A percentile compares a stretch with the other conserved stretches of the same genome.
These are phyloP conservation scores for Dittrichia graveolens DNA, from an alignment of 129 eudicot genomes.

Conservation along the genomic window DNA sequence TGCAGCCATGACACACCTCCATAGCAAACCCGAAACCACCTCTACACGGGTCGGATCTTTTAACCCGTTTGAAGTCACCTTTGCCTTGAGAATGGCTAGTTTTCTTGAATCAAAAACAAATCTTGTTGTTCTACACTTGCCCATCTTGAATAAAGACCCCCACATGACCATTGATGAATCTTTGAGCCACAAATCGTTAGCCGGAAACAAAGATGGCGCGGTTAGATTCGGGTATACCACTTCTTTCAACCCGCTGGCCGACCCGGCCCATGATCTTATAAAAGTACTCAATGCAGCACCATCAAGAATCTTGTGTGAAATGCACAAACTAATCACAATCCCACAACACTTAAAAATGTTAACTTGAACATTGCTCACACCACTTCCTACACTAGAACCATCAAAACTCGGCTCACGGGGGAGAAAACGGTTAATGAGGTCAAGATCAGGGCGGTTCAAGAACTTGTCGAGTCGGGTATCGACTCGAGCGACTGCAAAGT, in stretches of 20 bases:
- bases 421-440: conserved; percentile 39
- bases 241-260: conserved; percentile 21
- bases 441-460: conserved; percentile 39
- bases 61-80: not conserved
- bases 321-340: conserved; percentile 59
- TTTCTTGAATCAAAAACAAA: conserved; percentile 50
- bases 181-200: conserved; percentile 49
- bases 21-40: conserved; percentile 53
- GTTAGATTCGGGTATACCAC: conserved; percentile 41
- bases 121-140: conserved; percentile 53
- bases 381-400: conserved; percentile 26
- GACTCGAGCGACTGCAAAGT: conserved; percentile 43
- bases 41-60: conserved; percentile 48
- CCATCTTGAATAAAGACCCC: conserved; percentile 61
- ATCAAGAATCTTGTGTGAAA: conserved; percentile 70
- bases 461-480: conserved; percentile 34
- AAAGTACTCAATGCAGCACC: conserved; percentile 56
- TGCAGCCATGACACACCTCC: conserved; percentile 45
- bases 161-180: conserved; percentile 60
- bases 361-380: conserved; percentile 53
- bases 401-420: conserved; percentile 43
- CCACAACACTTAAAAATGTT: conserved; percentile 67
- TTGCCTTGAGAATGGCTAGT: conserved; percentile 38
- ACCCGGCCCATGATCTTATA: conserved; percentile 48
- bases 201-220: conserved; percentile 53